phyloP scores from a whole-genome alignment of 2,329 filamentous ascomycete genomes.

The Botryosphaeria dothidea region DNA sequence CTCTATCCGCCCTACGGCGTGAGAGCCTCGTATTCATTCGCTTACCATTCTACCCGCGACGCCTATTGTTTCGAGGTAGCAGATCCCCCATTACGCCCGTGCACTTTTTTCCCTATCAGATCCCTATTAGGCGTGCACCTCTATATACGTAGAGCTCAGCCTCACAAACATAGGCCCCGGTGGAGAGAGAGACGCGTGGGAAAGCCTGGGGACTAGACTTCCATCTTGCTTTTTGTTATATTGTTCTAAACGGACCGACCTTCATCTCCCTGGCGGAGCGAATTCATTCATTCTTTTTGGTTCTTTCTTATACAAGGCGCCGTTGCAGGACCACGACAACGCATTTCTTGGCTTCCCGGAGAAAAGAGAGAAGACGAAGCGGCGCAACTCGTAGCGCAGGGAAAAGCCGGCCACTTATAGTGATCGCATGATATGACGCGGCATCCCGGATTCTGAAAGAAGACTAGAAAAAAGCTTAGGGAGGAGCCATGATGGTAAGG shows the following conservation, averaged over 20 bases:
- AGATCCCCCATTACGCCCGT: not conserved
- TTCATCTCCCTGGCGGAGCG: constrained; percentile 9
- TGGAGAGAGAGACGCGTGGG: not conserved
- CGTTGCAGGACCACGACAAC: not conserved
- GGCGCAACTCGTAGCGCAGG: not conserved
- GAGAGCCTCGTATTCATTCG: constrained; percentile 6
- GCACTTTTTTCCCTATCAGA: not conserved
- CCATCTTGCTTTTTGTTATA: not conserved
- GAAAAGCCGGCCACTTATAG: not conserved
- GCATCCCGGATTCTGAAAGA: not conserved
- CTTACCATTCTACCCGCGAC: not conserved
- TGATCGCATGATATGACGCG: not conserved
- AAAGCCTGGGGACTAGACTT: not conserved
- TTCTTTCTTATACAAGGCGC: not conserved
- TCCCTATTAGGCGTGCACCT: not conserved
- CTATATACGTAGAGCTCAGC: constrained; percentile 15
- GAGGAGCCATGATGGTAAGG: not conserved
- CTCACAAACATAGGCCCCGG: not conserved
- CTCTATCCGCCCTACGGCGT: not conserved
- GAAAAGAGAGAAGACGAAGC: too few species aligned
- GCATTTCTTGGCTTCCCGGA: not conserved
- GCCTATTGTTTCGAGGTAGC: constrained; percentile 1
- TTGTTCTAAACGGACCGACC: not conserved
- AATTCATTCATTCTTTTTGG: not conserved
- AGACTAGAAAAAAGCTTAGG: not conserved